phyloP scores from a whole-genome alignment of 176 grass and related monocot species.

The Zea luxurians region DNA sequence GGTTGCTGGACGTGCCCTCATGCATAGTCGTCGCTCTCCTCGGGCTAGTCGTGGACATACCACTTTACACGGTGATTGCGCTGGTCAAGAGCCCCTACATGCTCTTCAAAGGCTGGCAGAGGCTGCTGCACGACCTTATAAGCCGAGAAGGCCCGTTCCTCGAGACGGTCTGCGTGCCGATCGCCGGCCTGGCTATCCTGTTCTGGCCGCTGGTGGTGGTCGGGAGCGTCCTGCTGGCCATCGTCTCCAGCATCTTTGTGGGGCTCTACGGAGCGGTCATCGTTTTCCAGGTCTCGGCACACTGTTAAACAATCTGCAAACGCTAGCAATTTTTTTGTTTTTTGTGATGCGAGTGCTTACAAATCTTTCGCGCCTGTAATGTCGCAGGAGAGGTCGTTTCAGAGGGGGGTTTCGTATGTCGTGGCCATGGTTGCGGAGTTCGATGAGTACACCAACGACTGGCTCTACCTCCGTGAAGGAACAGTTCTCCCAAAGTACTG shows the following conservation, averaged over 20 bases:
- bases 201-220: constrained; percentile 86
- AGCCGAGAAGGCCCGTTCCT: constrained; percentile 86
- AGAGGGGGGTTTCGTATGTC: constrained; percentile 71
- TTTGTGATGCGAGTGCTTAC: not conserved
- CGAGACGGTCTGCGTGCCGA: constrained; percentile 80
- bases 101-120: constrained; percentile 99
- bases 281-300: constrained; percentile 75
- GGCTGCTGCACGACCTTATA: constrained; percentile 80
- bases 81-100: constrained; percentile 94
- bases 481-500: constrained; percentile 79
- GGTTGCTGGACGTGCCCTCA: constrained; percentile 70
- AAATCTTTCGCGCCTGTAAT: not conserved
- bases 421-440: constrained; percentile 88
- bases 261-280: constrained; percentile 88
- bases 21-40: constrained; percentile 63
- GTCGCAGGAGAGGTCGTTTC: constrained; percentile 73
- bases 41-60: constrained; percentile 74
- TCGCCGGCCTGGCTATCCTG: constrained; percentile 84
- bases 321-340: not conserved
- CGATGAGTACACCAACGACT: constrained; percentile 96
- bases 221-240: constrained; percentile 73
- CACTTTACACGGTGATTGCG: constrained; percentile 78
- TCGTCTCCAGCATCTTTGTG: constrained; percentile 87
- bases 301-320: not conserved
- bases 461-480: constrained; percentile 92